These are phyloP conservation scores for Bruguiera sexangula DNA, from an alignment of 345 rosid genomes.

Conservation along the genomic window DNA sequence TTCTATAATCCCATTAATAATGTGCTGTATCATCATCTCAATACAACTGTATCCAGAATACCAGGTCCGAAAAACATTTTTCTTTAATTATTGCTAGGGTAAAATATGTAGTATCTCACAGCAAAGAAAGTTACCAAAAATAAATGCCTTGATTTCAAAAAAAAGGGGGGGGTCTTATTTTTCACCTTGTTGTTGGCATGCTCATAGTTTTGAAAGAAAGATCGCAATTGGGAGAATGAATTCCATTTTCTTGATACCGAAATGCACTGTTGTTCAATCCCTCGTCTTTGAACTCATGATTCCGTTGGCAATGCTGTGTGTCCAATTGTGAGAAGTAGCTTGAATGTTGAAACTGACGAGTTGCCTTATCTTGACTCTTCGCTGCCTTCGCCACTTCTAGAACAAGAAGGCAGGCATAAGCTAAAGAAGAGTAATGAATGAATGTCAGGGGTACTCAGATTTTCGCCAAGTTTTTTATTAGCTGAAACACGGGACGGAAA, in stretches of 20 bases:
- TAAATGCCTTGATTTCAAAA: neutral
- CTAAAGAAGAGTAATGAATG: no score
- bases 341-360: neutral
- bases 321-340: conserved; percentile 4
- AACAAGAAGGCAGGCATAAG: neutral
- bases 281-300: conserved; percentile 14
- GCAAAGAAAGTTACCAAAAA: neutral
- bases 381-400: conserved; percentile 34
- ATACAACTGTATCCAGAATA: no score
- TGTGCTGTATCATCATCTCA: no score
- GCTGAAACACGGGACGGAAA: no score
- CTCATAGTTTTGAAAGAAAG: conserved; percentile 6
- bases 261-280: neutral
- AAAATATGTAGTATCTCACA: no score
- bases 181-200: conserved; percentile 14
- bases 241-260: conserved; percentile 8
- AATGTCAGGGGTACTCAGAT: no score
- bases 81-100: no score
- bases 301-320: conserved; percentile 11
- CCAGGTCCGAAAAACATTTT: no score
- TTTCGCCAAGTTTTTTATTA: no score
- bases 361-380: conserved; percentile 16
- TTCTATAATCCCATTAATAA: no score
- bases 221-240: neutral
- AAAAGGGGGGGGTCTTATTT: neutral